Evolutionary conservation across 2,329 filamentous ascomycete genomes (phyloP), one percentile per base, ranked within the genome.

Genomic region (Penicillium sp.): DNA sequence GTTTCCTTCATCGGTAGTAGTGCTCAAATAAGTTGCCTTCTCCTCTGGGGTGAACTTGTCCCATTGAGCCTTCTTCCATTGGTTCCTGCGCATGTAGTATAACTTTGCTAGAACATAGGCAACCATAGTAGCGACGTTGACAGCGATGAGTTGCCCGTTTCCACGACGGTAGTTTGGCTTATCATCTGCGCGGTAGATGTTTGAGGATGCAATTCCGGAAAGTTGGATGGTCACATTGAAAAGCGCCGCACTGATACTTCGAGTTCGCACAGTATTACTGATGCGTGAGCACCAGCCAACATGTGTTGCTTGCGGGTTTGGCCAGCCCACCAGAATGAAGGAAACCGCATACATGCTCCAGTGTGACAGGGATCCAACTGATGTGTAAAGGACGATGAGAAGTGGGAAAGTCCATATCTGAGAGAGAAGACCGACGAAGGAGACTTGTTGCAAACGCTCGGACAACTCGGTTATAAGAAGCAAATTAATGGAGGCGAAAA

Each of bases 131-230:
- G 75, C 78, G 17, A 72, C 74, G 6, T 75, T 73, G 39, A 84
- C 78, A 0, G 70, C 80, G 10, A 85, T 70, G 7, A 85, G 69
- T 10, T 80, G 73, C 2, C 38, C 19, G 9, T 62, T 61, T n/a
- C 60, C 60, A 15, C 60, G 60, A 7, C 48, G 72, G 60, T 85
- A 85, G 23, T 81, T 69, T 1, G 83, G 83, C 63, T 78, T 75
- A 64, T 86, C 83, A 42, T 83, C 81, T 9, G 78, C 67, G 23
- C 81, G 77, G 63, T 82, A 83, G 55, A 83, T 81, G 61, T 82
- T 81, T 31, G 69, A 62, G 2, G 72, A 71, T 15, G 79, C 73
- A 53, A 82, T 79, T 79, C 57, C 60, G 12, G 57, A 61, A 19
- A 59, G 52, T 43, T 61, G 79, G 8, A 80, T 76, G 39, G 77